Conservation (phyloP, 495 filamentous ascomycete genomes). For the Podospora bellae-mahoneyi region DNA sequence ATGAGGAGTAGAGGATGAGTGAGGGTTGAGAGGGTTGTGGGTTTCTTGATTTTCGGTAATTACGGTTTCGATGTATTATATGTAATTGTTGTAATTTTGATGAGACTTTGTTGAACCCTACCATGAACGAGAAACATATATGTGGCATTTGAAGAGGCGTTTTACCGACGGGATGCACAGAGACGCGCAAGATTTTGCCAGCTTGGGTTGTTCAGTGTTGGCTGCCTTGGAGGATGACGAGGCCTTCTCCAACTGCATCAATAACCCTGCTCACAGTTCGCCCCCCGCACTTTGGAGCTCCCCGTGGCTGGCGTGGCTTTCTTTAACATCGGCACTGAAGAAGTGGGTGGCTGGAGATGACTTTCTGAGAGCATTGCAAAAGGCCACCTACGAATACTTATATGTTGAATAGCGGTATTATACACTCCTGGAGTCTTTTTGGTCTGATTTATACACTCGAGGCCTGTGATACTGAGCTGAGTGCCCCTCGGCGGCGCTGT, state of each 20-base stretch:
- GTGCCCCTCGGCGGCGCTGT: neutral
- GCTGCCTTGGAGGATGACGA: slow-evolving; percentile 4
- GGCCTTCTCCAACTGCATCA: slow-evolving; percentile 1
- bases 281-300: neutral
- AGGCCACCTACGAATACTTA: neutral
- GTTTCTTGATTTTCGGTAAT: neutral
- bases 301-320: slow-evolving; percentile 2
- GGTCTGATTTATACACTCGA: neutral
- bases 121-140: neutral
- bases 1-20: neutral
- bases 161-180: neutral
- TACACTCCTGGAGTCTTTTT: neutral
- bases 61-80: neutral
- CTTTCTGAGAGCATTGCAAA: neutral
- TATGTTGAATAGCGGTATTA: neutral
- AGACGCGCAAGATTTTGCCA: neutral
- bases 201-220: neutral
- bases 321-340: neutral
- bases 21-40: slow-evolving; percentile 5
- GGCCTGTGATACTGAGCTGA: neutral
- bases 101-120: neutral
- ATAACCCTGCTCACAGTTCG: neutral
- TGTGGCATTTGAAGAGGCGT: neutral
- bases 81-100: neutral
- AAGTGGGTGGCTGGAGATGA: neutral